Base-by-base conservation (phyloP, 805 yeast genomes). In the Jamesozyma jinghongensis region DNA sequence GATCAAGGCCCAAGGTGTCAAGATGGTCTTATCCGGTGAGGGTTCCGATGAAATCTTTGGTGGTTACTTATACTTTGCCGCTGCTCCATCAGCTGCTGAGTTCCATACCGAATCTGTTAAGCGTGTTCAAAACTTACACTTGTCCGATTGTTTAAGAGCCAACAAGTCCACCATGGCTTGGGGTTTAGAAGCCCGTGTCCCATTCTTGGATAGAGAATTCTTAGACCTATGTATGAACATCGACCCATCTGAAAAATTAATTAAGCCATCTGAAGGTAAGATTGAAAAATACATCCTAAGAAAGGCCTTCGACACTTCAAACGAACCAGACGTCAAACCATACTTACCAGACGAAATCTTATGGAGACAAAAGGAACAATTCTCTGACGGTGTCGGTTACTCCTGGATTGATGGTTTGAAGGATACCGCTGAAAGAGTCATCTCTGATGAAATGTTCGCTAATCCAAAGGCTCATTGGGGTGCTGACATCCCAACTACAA, bases 311-410 rank as follows among this genome's bases (percentile, higher is more conserved):
- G 97, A 92, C 67, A 88, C 95, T 39, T 67, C 77, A 40, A 94
- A 84, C 61, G 94, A 85, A 48, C 86, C 94, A 45, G 57, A 60
- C 36, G 77, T 65, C 43, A 72, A 76, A 59, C 94, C 96, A 56
- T 92, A 92, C 74, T 76, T 92, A 63, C 99, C 99, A 48, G 78
- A 83, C 43, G 97, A 92, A 70, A 90, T 92, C 61, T 73, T 92
- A 60, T 92, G 97, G 97, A 85, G 99, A 77, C 99, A 92, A 73
- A 92, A 92, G 79, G 99, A 92, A 71, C 99, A 92, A 71, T 92
- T 92, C 71, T 84, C 95, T 40, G 99, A 92, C 60, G 99, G 99
- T 68, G 99, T 92, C 45, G 99, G 99, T 50, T 92, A 92, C 75
- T 86, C 96, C 12, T 92, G 99, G 99, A 92, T 92, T 59, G 99